Conservation (phyloP, 352 stramenopile species). For the Pilasporangium apinafurcum region DNA sequence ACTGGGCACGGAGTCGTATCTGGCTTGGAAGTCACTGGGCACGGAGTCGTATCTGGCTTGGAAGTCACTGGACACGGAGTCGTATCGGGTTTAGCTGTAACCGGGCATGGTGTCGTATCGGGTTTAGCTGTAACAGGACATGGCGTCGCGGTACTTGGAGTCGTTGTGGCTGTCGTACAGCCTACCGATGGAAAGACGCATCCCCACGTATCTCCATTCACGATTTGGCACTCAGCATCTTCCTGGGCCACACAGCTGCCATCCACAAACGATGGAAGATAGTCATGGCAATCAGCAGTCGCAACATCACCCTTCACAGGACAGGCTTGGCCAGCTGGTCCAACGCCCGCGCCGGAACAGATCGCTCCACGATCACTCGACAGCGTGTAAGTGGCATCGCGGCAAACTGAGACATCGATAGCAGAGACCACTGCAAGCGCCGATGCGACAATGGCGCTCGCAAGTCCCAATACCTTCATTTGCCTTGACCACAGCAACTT, state of each 20-base stretch:
- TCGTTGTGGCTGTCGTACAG: too few species aligned
- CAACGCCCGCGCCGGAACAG: constrained; percentile 26
- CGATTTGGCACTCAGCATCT: constrained; percentile 17
- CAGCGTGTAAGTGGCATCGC: constrained; percentile 47
- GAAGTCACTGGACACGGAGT: too few species aligned
- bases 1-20: too few species aligned
- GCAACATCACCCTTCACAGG: constrained; percentile 30
- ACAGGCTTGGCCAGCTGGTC: constrained; percentile 23
- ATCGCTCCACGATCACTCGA: constrained; percentile 11
- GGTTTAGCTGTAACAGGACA: too few species aligned
- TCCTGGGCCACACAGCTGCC: constrained; percentile 20
- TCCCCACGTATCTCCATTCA: constrained; percentile 18
- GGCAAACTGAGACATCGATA: constrained; percentile 4
- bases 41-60: too few species aligned
- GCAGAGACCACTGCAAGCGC: too few species aligned
- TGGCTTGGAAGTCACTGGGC: too few species aligned
- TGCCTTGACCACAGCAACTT: too few species aligned
- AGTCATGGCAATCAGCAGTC: constrained; percentile 24
- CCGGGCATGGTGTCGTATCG: too few species aligned
- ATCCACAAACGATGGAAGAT: constrained; percentile 27
- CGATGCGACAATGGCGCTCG: background rate
- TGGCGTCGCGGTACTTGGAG: too few species aligned
- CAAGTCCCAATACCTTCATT: too few species aligned
- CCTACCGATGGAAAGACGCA: constrained; percentile 17
- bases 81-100: too few species aligned